Conservation (phyloP, 2,329 filamentous ascomycete species). For the Acrocalymma vagum region DNA sequence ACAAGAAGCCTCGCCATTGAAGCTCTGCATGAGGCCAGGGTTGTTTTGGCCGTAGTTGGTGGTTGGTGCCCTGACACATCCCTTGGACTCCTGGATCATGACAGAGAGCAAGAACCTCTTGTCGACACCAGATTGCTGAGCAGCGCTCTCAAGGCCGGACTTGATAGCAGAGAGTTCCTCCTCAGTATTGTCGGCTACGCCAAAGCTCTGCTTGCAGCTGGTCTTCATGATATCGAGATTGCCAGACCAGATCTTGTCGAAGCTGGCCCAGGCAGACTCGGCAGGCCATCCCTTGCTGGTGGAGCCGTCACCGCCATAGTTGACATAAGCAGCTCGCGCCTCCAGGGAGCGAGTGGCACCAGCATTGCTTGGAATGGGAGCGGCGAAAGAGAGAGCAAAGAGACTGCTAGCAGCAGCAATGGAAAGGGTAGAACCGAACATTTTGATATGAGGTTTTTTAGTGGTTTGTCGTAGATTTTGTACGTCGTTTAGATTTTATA, state of each 20-base stretch:
- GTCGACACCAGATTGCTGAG: conserved; percentile 43
- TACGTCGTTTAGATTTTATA: conserved; percentile 3
- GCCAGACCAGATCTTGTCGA: conserved; percentile 43
- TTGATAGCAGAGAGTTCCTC: conserved; percentile 50
- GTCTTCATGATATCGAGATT: conserved; percentile 45
- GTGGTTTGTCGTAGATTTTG: conserved; percentile 10
- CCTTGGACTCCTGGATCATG: conserved; percentile 57
- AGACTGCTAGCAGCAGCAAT: conserved; percentile 40
- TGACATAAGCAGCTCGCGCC: conserved; percentile 29
- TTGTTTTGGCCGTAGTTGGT: conserved; percentile 53
- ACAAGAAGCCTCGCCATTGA: conserved; percentile 33
- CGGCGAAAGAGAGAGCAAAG: conserved; percentile 30
- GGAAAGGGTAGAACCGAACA: conserved; percentile 26
- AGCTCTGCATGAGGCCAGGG: conserved; percentile 58
- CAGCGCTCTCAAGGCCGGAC: conserved; percentile 44
- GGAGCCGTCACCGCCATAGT: conserved; percentile 47
- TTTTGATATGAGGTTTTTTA: conserved; percentile 18
- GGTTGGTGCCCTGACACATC: conserved; percentile 56
- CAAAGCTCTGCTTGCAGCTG: conserved; percentile 47
- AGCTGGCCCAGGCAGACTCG: conserved; percentile 43
- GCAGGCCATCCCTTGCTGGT: conserved; percentile 47
- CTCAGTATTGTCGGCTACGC: conserved; percentile 48
- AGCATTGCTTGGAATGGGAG: conserved; percentile 23
- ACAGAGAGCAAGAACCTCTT: conserved; percentile 55
- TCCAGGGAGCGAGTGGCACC: conserved; percentile 17